Conservation (phyloP, 2,329 filamentous ascomycete species). For the Pseudocercospora fuligena region DNA sequence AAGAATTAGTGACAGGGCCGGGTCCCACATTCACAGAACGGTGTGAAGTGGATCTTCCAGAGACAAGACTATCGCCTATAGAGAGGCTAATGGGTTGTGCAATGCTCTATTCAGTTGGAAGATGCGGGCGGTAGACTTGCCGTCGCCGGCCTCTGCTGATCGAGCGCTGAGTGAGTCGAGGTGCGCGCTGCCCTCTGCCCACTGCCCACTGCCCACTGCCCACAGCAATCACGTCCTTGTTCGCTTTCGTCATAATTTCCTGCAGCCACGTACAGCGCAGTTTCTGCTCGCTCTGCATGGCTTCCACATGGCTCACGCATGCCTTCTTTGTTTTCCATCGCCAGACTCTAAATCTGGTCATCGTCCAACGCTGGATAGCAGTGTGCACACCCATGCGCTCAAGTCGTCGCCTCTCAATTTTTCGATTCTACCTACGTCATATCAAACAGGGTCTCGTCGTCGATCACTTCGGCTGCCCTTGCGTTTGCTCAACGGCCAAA, state of each 20-base stretch:
- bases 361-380: not conserved
- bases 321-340: not conserved
- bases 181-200: too few species aligned
- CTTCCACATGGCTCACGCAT: not conserved
- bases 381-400: not conserved
- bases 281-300: not conserved
- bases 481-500: not conserved
- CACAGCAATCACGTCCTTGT: not conserved
- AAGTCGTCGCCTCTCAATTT: slow-evolving; percentile 6
- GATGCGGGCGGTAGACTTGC: slow-evolving; percentile 1
- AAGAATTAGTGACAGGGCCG: slow-evolving; percentile 2
- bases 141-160: not conserved
- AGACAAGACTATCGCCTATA: slow-evolving; percentile 12
- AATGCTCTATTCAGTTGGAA: slow-evolving; percentile 4
- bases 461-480: slow-evolving; percentile 12
- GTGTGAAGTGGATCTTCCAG: not conserved
- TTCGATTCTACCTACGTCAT: slow-evolving; percentile 5
- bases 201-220: too few species aligned
- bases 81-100: slow-evolving; percentile 17
- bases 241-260: not conserved
- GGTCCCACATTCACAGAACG: not conserved
- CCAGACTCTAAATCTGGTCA: too few species aligned
- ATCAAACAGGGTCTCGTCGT: not conserved
- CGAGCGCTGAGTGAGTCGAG: not conserved
- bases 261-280: slow-evolving; percentile 1